Base-by-base conservation (phyloP, 139 green algal species). In the Desmodesmus armatus region DNA sequence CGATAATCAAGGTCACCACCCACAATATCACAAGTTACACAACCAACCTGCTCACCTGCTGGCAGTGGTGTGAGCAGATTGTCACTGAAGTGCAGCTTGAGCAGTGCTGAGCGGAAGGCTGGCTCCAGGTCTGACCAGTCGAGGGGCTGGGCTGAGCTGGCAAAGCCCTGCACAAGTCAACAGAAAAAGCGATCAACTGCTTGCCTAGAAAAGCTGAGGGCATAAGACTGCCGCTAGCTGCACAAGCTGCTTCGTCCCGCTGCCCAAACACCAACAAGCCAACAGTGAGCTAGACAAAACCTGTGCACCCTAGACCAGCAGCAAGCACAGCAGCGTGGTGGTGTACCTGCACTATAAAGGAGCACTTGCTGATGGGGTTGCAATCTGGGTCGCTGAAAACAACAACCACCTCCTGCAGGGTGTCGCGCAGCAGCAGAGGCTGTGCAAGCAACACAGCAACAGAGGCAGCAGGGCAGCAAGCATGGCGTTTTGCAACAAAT, bases 381-480 rank as follows among this genome's bases (percentile, higher is more conserved):
- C 82, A 84, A 5, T 71, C 44, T 1, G 60, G 19, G 29, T 88
- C 55, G 9, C 87, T 77, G 37, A 93, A 89, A 27, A 86, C 67
- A 0, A 92, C 70, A 0, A 78, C 75, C 0, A 97, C 77, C 82
- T 96, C 96, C n/a, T 92, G 91, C 15, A 93, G 70, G 7, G 87
- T 90, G 27, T 88, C 87, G 0, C 69, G 43, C 58, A 92, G 87
- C 53, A 94, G 87, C 0, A 78, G 66, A 6, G 69, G 72, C 85
- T 89, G 82, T 62, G 62, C 63, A 80, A 82, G 7, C 19, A 55
- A 31, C 62, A 71, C 33, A 33, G 33, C 58, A 71, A 33, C 80
- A 55, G 23, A n/a, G n/a, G n/a, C n/a, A n/a, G n/a, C n/a, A n/a
- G n/a, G n/a, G n/a, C n/a, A n/a, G n/a, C n/a, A n/a, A n/a, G 27